Evolutionary conservation across 495 filamentous ascomycete genomes (phyloP), one percentile per base, ranked within the genome.

Genomic region (Parathielavia appendiculata): DNA sequence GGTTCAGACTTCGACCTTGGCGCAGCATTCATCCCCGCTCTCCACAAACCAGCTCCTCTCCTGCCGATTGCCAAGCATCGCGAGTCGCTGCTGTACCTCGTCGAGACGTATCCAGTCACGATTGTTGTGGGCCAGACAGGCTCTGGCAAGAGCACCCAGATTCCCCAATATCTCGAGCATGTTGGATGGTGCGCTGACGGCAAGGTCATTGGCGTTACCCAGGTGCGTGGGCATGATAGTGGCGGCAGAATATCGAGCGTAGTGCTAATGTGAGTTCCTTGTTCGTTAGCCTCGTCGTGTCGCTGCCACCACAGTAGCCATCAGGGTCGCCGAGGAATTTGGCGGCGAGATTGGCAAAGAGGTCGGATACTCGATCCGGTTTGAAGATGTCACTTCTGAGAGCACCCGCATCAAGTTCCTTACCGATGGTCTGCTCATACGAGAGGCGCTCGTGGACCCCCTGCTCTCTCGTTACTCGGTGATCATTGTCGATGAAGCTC

Each of bases 401-500:
- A 76, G 80, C 49, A 99, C 93, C 2, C 81, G 83, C 49, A 95
- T 99, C 71, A 99, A 99, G 69, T 99, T 97, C 69, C 72, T 97
- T 59, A 97, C 95, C 2, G 93, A 99, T 77, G 95, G 93, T 11
- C 81, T 99, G 65, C 80, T 99, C 26, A 86, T 99, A 63, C 81
- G 93, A 71, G 95, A 99, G 74, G 91, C 90, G 19, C 78, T 99
- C 13, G 89, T 95, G 19, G 95, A 97, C 71, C 93, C 93, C 57
- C 77, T 97, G 14, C 75, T 99, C 17, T 93, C 89, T 34, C 83
- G 91, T 7, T 99, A 99, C 69, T 95, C 90, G 8, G 89, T 97
- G 36, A 90, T 99, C 65, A 99, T 97, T 92, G 87, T 99, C 22
- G 93, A 99, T 67, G 93, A 99, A 70, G 95, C 95, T 30, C 93